Conservation (phyloP, 345 rosid genomes). For the Aquilaria sinensis region DNA sequence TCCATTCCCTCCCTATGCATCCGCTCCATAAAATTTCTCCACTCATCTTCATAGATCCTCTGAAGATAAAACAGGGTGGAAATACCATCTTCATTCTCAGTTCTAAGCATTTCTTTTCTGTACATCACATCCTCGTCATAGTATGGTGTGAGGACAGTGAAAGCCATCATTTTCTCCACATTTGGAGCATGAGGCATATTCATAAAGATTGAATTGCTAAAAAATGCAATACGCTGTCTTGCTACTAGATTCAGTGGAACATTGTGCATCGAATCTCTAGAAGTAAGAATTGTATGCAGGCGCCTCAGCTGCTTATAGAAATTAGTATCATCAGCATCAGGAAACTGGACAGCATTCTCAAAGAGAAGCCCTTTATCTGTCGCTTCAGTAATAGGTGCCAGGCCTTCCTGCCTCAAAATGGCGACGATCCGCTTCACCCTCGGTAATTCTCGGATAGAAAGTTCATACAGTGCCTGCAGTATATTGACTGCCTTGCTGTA, state of each 20-base stretch:
- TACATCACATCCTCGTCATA: conserved; percentile 81
- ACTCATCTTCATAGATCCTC: conserved; percentile 80
- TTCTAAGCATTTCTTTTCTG: conserved; percentile 55
- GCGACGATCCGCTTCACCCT: conserved; percentile 19
- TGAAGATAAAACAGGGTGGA: conserved; percentile 82
- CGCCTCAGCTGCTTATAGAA: conserved; percentile 72
- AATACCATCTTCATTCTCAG: conserved; percentile 85
- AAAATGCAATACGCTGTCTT: conserved; percentile 82
- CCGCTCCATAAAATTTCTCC: conserved; percentile 81
- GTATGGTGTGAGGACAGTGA: conserved; percentile 88
- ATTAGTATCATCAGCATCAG: conserved; percentile 48
- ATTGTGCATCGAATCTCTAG: conserved; percentile 77
- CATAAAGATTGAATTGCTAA: conserved; percentile 92
- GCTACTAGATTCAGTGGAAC: conserved; percentile 83
- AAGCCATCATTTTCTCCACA: conserved; percentile 95
- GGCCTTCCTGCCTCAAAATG: conserved; percentile 51
- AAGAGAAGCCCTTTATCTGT: conserved; percentile 59
- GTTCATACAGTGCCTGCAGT: conserved; percentile 80
- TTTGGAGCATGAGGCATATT: conserved; percentile 84
- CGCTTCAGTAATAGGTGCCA: conserved; percentile 39
- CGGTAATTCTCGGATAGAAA: conserved; percentile 60
- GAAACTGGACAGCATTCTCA: conserved; percentile 62
- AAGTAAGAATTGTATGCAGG: conserved; percentile 63
- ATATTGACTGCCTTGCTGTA: conserved; percentile 48
- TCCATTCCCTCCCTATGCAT: conserved; percentile 80